Conservation (phyloP, 768 basidiomycete genomes). For the Gloeopeniophorella convolvens region DNA sequence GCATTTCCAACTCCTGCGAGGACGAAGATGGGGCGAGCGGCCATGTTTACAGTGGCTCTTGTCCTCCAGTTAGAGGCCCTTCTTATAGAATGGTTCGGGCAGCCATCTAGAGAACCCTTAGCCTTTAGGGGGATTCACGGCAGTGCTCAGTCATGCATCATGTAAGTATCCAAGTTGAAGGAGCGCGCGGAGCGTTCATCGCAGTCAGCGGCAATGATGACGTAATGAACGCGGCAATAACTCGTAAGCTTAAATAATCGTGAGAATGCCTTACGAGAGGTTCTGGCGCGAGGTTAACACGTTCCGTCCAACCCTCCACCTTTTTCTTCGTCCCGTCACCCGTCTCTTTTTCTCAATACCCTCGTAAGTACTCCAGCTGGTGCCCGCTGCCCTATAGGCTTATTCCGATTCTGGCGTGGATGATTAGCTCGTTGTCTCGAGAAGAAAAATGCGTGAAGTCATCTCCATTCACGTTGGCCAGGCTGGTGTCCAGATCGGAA, state of each 20-base stretch:
- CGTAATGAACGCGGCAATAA: too few relatives aligned
- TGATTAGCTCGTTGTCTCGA: constrained; percentile 16
- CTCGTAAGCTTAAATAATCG: not conserved
- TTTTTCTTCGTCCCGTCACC: constrained; percentile 38
- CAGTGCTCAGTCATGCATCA: too few relatives aligned
- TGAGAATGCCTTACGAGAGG: constrained; percentile 14
- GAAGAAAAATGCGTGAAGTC: constrained; percentile 79
- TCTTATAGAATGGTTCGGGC: too few relatives aligned
- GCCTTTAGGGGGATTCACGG: too few relatives aligned
- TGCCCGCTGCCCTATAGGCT: constrained; percentile 10
- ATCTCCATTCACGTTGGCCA: constrained; percentile 99
- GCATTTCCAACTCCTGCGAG: constrained; percentile 38
- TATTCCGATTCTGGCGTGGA: not conserved
- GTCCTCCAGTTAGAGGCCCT: too few relatives aligned
- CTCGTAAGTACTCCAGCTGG: constrained; percentile 13
- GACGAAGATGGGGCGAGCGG: constrained; percentile 32
- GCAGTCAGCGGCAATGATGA: too few relatives aligned
- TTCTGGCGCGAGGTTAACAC: constrained; percentile 16
- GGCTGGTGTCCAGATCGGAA: constrained; percentile 96
- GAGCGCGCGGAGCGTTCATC: too few relatives aligned
- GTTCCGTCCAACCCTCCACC: constrained; percentile 26
- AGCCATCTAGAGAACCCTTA: too few relatives aligned
- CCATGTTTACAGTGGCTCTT: too few relatives aligned
- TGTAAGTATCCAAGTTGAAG: too few relatives aligned
- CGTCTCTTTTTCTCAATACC: constrained; percentile 25